A percentile compares a stretch with the other conserved stretches of the same genome.
phyloP scores from a whole-genome alignment of 75 land plant genomes.

The Picea glauca region DNA sequence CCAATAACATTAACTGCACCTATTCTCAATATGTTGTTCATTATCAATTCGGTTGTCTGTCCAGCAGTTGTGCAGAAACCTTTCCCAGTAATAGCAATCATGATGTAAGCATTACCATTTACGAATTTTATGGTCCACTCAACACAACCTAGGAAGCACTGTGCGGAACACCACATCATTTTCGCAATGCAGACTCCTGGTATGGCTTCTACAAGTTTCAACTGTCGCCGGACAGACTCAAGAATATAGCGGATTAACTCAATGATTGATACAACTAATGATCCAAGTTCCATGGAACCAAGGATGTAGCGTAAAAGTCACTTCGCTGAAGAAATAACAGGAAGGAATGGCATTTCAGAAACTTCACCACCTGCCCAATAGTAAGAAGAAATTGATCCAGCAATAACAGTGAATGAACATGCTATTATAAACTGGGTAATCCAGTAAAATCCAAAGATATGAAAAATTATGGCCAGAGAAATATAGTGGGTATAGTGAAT shows the following conservation, averaged over 20 bases:
- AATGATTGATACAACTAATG: slow-evolving; percentile 60
- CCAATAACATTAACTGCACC: slow-evolving; percentile 85
- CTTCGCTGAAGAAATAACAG: slow-evolving; percentile 74
- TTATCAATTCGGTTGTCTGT: slow-evolving; percentile 69
- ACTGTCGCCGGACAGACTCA: slow-evolving; percentile 51
- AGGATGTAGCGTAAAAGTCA: slow-evolving; percentile 65
- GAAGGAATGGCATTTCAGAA: slow-evolving; percentile 71
- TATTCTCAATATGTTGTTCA: slow-evolving; percentile 73
- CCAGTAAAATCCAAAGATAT: slow-evolving; percentile 84
- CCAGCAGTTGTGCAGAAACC: slow-evolving; percentile 67
- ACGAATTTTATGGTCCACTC: slow-evolving; percentile 82
- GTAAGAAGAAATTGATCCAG: slow-evolving; percentile 87
- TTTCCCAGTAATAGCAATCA: slow-evolving; percentile 88
- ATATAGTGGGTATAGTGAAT: slow-evolving; percentile 66
- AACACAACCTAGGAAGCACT: slow-evolving; percentile 56
- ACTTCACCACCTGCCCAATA: slow-evolving; percentile 85
- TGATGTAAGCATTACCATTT: slow-evolving; percentile 86
- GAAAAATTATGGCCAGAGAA: slow-evolving; percentile 66
- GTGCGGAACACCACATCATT: slow-evolving; percentile 28
- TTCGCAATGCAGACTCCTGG: slow-evolving; percentile 41
- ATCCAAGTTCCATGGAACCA: slow-evolving; percentile 87
- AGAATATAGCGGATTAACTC: slow-evolving; percentile 67
- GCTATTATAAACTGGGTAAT: slow-evolving; percentile 68
- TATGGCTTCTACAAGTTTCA: slow-evolving; percentile 38
- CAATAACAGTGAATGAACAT: slow-evolving; percentile 75